These are phyloP conservation scores for Cylindrotheca closterium DNA, from an alignment of 108 stramenopile species.

Conservation along the genomic window DNA sequence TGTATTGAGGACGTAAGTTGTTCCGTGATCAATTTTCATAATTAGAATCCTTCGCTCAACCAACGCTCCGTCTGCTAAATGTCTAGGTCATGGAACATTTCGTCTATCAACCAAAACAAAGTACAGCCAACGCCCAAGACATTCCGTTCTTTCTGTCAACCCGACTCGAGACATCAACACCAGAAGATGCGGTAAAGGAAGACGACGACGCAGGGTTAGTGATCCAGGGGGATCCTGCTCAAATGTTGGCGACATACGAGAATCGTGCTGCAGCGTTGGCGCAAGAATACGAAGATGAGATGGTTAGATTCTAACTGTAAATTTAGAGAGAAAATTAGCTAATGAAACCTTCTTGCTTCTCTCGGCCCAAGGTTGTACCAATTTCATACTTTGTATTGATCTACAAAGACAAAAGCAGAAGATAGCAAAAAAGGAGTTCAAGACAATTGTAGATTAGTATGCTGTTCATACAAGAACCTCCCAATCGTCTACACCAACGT, in stretches of 20 bases:
- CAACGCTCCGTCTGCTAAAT: no score
- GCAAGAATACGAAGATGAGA: constrained; percentile 79
- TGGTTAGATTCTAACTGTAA: constrained; percentile 65
- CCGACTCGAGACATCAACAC: constrained; percentile 48
- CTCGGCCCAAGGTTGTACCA: no score
- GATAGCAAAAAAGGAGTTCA: no score
- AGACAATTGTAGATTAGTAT: no score
- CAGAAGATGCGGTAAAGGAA: constrained; percentile 24
- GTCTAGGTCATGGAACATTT: constrained; percentile 68
- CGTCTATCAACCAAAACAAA: constrained; percentile 74
- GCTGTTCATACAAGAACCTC: no score
- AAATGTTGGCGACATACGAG: constrained; percentile 66
- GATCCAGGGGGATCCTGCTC: constrained; percentile 43
- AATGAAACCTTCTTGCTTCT: no score
- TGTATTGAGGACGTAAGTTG: constrained; percentile 63
- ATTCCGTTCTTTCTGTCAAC: constrained; percentile 87
- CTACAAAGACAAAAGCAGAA: no score
- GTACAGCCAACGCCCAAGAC: constrained; percentile 79
- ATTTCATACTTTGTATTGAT: no score
- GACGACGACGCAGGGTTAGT: constrained; percentile 21
- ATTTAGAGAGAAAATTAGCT: no score
- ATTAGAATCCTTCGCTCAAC: no score
- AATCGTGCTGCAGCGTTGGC: constrained; percentile 56
- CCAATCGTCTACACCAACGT: no score
- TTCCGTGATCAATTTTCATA: no score